A percentile compares a stretch with the other conserved stretches of the same genome.
These are phyloP conservation scores for Fusarium praegraminearum DNA, from an alignment of 2,329 filamentous ascomycete species.

Conservation along the genomic window DNA sequence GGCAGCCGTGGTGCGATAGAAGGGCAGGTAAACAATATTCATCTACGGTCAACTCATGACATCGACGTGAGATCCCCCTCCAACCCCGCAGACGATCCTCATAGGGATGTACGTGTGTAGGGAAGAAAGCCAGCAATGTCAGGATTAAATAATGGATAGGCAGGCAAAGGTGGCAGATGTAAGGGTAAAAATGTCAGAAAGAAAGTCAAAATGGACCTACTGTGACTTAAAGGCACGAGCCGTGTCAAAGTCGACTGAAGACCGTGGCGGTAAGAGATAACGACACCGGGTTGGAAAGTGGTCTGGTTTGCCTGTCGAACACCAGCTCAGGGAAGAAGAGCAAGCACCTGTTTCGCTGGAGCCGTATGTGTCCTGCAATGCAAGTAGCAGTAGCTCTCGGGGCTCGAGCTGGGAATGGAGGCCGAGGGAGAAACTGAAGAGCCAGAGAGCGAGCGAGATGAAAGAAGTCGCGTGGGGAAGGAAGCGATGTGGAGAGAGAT, in stretches of 20 bases:
- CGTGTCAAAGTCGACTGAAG: conserved; percentile 39
- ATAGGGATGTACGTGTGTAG: conserved; percentile 44
- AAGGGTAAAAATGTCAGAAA: conserved; percentile 34
- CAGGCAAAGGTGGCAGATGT: conserved; percentile 38
- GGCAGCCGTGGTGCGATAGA: conserved; percentile 24
- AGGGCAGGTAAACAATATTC: conserved; percentile 40
- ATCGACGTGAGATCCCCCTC: conserved; percentile 45
- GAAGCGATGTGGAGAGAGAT: conserved; percentile 51
- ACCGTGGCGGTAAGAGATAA: conserved; percentile 49
- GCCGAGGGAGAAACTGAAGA: conserved; percentile 50
- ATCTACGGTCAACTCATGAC: conserved; percentile 45
- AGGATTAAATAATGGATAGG: conserved; percentile 33
- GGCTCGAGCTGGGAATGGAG: conserved; percentile 49
- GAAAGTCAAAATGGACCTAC: conserved; percentile 49
- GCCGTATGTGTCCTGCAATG: conserved; percentile 51
- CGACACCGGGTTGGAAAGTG: conserved; percentile 46
- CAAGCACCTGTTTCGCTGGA: conserved; percentile 50
- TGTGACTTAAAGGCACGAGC: conserved; percentile 36
- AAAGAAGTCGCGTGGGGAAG: conserved; percentile 53
- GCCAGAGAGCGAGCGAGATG: conserved; percentile 51
- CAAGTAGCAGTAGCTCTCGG: conserved; percentile 51
- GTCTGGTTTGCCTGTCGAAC: conserved; percentile 45
- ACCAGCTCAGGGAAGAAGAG: conserved; percentile 43
- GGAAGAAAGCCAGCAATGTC: conserved; percentile 35
- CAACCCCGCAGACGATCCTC: conserved; percentile 48